phyloP scores from a whole-genome alignment of 192 early-diverging fungal genomes.

The Entophlyctis helioformis region DNA sequence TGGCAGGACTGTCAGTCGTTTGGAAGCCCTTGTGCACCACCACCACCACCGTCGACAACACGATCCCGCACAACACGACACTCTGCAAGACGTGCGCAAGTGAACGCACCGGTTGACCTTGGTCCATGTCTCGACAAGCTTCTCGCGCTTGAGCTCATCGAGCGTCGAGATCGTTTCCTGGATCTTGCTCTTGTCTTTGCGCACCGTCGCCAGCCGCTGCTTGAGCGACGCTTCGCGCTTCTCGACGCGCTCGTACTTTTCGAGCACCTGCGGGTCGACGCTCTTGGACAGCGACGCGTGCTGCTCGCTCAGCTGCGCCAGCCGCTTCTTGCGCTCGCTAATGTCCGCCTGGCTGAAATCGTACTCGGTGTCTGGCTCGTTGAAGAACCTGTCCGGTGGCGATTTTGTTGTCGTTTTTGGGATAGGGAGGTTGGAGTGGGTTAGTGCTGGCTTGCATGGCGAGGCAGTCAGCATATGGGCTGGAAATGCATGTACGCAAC shows the following conservation, averaged over 20 bases:
- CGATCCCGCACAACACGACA: too few relatives aligned
- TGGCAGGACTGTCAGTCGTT: too few relatives aligned
- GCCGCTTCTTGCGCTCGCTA: slow-evolving; percentile 54
- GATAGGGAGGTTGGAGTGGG: too few relatives aligned
- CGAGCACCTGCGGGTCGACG: slow-evolving; percentile 90
- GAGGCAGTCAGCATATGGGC: too few relatives aligned
- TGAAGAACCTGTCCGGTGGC: slow-evolving; percentile 77
- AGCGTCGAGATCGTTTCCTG: slow-evolving; percentile 81
- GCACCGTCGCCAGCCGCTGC: slow-evolving; percentile 77
- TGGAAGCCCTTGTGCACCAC: too few relatives aligned
- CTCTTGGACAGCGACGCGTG: slow-evolving; percentile 70
- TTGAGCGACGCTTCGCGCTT: slow-evolving; percentile 78
- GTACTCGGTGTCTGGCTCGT: slow-evolving; percentile 64
- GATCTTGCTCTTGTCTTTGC: slow-evolving; percentile 90
- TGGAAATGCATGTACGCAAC: too few relatives aligned
- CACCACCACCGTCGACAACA: too few relatives aligned
- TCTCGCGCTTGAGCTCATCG: slow-evolving; percentile 84
- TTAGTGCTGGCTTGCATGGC: too few relatives aligned
- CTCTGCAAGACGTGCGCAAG: too few relatives aligned
- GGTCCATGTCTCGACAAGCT: slow-evolving; percentile 76
- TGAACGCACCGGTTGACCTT: slow-evolving; percentile 77
- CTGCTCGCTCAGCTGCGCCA: slow-evolving; percentile 65
- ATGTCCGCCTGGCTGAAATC: slow-evolving; percentile 75
- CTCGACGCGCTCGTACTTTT: slow-evolving; percentile 88
- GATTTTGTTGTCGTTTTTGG: too few relatives aligned